A percentile compares a stretch with the other conserved stretches of the same genome.
Conservation (phyloP, 176 grass and related monocot genomes). For the Thinopyrum elongatum region DNA sequence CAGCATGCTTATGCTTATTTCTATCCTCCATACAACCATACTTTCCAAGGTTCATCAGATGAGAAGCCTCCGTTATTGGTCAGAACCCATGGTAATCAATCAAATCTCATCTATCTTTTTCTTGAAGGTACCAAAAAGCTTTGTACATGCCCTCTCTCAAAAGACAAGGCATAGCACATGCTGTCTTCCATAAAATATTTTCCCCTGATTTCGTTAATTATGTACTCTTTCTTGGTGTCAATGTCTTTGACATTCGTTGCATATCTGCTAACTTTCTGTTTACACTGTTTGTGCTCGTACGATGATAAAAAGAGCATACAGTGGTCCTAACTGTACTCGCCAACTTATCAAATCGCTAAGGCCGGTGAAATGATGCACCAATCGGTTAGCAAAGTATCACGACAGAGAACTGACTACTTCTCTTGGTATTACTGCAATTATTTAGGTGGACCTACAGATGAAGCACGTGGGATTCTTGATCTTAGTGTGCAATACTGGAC, state of each 20-base stretch:
- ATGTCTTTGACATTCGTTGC: neutral
- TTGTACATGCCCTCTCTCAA: neutral
- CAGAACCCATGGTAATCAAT: neutral
- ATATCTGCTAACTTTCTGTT: neutral
- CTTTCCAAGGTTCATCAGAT: conserved; percentile 57
- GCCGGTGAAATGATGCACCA: neutral
- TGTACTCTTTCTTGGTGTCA: neutral
- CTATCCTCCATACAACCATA: conserved; percentile 65
- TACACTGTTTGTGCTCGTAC: neutral
- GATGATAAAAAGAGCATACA: neutral
- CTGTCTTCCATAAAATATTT: neutral
- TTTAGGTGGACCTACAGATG: conserved; percentile 78
- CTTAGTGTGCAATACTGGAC: conserved; percentile 90
- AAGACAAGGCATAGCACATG: neutral
- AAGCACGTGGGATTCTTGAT: conserved; percentile 64
- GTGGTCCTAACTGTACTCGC: neutral
- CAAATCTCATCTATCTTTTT: neutral
- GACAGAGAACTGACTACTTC: neutral
- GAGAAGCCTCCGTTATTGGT: conserved; percentile 81
- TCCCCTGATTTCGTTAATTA: neutral
- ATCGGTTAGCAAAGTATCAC: neutral
- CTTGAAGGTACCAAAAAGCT: neutral
- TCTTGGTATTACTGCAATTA: conserved; percentile 9
- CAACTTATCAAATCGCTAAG: conserved; percentile 5
- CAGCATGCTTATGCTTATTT: conserved; percentile 92